Percentiles rank a stretch among this genome's conserved stretches.
These are phyloP conservation scores for Ramalina intermedia DNA, from an alignment of 495 filamentous ascomycete species.

Conservation along the genomic window DNA sequence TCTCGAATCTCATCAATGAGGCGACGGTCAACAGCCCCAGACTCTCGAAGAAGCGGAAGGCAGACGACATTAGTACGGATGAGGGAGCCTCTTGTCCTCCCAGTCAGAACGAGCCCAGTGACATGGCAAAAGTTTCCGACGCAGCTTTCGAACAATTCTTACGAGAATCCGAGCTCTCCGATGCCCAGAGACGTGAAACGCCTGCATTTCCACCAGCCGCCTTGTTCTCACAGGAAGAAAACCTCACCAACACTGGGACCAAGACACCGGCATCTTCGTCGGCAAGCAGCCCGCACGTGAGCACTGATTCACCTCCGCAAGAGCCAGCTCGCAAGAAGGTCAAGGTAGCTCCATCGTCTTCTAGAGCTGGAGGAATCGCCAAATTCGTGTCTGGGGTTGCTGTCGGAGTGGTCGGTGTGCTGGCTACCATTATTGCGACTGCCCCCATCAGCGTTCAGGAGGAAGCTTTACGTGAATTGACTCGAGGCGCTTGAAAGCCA, in stretches of 20 bases:
- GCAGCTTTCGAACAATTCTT: no score
- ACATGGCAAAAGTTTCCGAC: no score
- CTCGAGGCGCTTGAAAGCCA: no score
- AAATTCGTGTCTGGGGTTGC: conserved; percentile 12
- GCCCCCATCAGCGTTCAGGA: conserved; percentile 12
- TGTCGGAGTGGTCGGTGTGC: conserved; percentile 11
- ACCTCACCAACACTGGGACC: background rate
- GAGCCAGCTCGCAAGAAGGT: conserved; percentile 12
- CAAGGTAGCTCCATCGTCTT: conserved; percentile 1
- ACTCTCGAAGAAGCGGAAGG: conserved; percentile 21
- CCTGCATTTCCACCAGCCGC: background rate
- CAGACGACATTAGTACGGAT: conserved; percentile 18
- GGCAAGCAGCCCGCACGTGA: no score
- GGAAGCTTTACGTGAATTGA: conserved; percentile 14
- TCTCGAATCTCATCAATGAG: conserved; percentile 11
- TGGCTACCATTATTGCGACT: conserved; percentile 13
- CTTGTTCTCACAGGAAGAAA: background rate
- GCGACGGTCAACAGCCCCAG: conserved; percentile 1
- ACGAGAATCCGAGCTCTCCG: conserved; percentile 2
- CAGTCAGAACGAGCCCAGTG: no score
- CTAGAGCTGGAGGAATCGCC: conserved; percentile 7
- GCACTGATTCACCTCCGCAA: background rate
- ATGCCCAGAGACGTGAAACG: conserved; percentile 3
- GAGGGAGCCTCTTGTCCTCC: no score
- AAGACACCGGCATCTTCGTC: no score